phyloP scores from a whole-genome alignment of 176 grass and related monocot genomes.

The Ensete glaucum region DNA sequence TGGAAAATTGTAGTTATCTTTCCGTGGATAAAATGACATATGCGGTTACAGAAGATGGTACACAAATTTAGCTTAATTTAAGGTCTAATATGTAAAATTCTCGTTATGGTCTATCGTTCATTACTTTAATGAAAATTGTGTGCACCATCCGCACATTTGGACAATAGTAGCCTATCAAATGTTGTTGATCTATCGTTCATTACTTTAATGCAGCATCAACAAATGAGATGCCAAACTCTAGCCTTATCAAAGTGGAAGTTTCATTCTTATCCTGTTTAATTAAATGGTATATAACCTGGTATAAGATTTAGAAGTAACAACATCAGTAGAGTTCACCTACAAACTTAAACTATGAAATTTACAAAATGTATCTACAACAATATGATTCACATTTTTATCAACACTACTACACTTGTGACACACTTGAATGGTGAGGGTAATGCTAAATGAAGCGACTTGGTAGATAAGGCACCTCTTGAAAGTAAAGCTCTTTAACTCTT shows the following conservation, averaged over 20 bases:
- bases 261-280: constrained; percentile 33
- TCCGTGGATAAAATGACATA: too few species aligned
- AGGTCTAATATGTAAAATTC: too few species aligned
- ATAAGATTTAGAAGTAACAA: constrained; percentile 22
- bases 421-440: too few species aligned
- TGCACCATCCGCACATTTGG: constrained; percentile 32
- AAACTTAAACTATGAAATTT: background rate
- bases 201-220: constrained; percentile 41
- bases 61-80: too few species aligned
- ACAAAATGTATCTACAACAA: background rate
- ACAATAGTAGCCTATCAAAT: constrained; percentile 53
- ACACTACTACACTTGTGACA: background rate
- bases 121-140: background rate
- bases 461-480: too few species aligned
- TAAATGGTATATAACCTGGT: constrained; percentile 32
- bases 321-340: background rate
- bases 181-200: constrained; percentile 19
- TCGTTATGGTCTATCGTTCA: too few species aligned
- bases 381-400: background rate
- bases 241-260: constrained; percentile 46
- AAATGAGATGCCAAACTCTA: background rate
- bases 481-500: too few species aligned
- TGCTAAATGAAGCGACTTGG: too few species aligned
- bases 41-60: too few species aligned
- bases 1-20: too few species aligned